These are phyloP conservation scores for Phytophthora pluvialis DNA, from an alignment of 352 stramenopile genomes.

Conservation along the genomic window DNA sequence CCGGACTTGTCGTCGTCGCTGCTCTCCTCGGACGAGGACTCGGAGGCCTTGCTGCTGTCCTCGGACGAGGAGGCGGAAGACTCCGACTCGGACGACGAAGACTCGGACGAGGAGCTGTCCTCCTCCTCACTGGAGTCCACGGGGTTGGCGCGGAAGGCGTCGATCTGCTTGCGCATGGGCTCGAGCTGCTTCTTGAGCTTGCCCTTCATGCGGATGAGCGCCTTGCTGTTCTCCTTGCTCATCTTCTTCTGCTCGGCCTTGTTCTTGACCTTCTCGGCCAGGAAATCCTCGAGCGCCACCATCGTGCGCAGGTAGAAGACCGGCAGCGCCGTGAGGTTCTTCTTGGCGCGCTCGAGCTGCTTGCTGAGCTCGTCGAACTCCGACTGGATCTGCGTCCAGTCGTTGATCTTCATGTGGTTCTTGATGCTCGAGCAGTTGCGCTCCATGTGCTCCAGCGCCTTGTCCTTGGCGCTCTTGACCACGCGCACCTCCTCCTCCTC, in stretches of 20 bases:
- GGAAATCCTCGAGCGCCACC: conserved; percentile 93
- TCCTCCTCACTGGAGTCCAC: conserved; percentile 80
- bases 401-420: conserved; percentile 96
- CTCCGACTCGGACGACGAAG: conserved; percentile 34
- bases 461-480: conserved; percentile 96
- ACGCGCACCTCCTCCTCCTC: conserved; percentile 92
- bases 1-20: conserved; percentile 31
- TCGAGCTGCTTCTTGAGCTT: conserved; percentile 97
- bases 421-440: conserved; percentile 71
- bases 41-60: conserved; percentile 21
- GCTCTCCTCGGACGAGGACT: conserved; percentile 19
- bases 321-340: conserved; percentile 86
- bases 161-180: conserved; percentile 86
- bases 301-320: conserved; percentile 94
- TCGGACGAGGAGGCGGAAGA: conserved; percentile 22
- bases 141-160: conserved; percentile 92
- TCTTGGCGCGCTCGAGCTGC: conserved; percentile 91
- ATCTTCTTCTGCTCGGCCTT: conserved; percentile 98
- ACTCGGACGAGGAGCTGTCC: conserved; percentile 40
- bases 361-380: conserved; percentile 96
- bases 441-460: conserved; percentile 81
- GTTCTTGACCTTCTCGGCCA: conserved; percentile 93
- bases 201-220: conserved; percentile 98
- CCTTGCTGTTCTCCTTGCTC: conserved; percentile 95
- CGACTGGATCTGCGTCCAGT: conserved; percentile 95